A percentile compares a stretch with the other conserved stretches of the same genome.
Evolutionary conservation across 1,139 yeast species (phyloP).

Genomic region (Geotrichum aggregatum): DNA sequence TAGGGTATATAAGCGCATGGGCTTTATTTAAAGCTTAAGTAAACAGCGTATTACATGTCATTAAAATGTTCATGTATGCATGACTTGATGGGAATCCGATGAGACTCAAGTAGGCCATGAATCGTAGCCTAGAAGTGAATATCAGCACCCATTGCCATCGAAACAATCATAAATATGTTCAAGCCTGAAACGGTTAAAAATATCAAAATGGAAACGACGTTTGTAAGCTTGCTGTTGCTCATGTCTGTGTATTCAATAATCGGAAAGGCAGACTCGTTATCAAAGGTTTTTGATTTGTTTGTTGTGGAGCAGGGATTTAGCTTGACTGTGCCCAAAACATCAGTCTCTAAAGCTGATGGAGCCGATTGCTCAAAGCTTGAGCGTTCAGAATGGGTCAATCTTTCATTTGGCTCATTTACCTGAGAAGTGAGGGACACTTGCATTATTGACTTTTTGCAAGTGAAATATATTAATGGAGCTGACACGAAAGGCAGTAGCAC

Average conservation of each 20-base stretch:
- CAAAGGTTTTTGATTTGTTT: no score
- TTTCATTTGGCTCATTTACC: not conserved
- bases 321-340: no score
- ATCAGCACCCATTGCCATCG: constrained; percentile 69
- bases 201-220: constrained; percentile 53
- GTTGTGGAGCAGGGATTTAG: not conserved
- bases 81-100: no score
- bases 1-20: no score
- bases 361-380: not conserved
- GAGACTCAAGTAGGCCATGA: not conserved
- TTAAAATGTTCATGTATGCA: no score
- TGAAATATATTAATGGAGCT: constrained; percentile 84
- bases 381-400: not conserved
- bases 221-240: constrained; percentile 61
- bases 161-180: constrained; percentile 65
- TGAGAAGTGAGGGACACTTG: constrained; percentile 45
- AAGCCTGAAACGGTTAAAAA: constrained; percentile 71
- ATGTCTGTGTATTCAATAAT: constrained; percentile 45
- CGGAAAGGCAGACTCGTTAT: not conserved
- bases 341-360: no score
- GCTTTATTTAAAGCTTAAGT: no score
- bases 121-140: constrained; percentile 44
- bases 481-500: constrained; percentile 81
- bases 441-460: constrained; percentile 73
- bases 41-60: no score